Conservation (phyloP, 2,329 filamentous ascomycete species). For the Metarhizium sp. region DNA sequence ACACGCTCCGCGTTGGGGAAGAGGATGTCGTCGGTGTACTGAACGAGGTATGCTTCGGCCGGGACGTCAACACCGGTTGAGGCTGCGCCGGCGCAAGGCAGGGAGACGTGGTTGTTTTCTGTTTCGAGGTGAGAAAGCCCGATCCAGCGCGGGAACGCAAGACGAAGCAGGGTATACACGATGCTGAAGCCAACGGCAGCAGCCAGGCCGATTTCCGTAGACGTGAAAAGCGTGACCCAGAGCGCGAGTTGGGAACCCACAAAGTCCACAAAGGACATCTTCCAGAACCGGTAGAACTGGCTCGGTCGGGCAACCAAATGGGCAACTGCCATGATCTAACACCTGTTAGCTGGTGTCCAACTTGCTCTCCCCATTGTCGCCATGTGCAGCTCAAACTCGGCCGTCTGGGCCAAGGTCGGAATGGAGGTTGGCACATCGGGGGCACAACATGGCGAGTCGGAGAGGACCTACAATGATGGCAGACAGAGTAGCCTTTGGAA, state of each 20-base stretch:
- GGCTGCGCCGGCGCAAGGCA: slow-evolving; percentile 9
- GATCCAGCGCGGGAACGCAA: slow-evolving; percentile 42
- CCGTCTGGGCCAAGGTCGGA: too few species aligned
- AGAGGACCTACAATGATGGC: slow-evolving; percentile 44
- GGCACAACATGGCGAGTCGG: too few species aligned
- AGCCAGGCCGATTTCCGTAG: slow-evolving; percentile 50
- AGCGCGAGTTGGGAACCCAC: slow-evolving; percentile 53
- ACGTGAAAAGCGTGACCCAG: slow-evolving; percentile 54
- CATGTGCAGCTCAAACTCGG: too few species aligned
- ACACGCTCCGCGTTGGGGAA: slow-evolving; percentile 51
- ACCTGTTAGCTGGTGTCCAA: neutral
- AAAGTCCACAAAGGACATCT: slow-evolving; percentile 55
- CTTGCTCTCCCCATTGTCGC: too few species aligned
- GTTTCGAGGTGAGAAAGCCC: slow-evolving; percentile 19
- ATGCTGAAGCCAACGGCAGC: slow-evolving; percentile 54
- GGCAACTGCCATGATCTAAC: slow-evolving; percentile 50
- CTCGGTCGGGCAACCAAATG: slow-evolving; percentile 49
- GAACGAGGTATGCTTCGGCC: slow-evolving; percentile 44
- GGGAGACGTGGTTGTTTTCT: slow-evolving; percentile 16
- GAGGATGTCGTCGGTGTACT: slow-evolving; percentile 47
- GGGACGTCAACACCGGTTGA: slow-evolving; percentile 21
- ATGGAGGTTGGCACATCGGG: too few species aligned
- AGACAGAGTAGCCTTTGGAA: slow-evolving; percentile 55
- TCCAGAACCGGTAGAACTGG: slow-evolving; percentile 55
- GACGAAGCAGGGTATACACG: slow-evolving; percentile 47